phyloP scores from a whole-genome alignment of 192 early-diverging fungal species.

The Coemansia sp. region DNA sequence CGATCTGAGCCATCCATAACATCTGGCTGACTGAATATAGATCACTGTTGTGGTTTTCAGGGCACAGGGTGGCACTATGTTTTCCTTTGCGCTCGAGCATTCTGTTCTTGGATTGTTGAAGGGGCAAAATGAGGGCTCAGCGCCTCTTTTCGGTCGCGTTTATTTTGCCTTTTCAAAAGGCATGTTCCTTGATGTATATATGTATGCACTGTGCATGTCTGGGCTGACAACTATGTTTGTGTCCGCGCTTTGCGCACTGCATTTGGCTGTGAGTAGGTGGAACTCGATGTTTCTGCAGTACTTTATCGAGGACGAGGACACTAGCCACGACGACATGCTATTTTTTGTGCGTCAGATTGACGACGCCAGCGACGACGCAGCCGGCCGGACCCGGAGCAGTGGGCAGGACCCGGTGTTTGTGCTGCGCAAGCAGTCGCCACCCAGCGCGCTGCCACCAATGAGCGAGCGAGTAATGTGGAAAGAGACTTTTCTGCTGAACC shows the following conservation, averaged over 20 bases:
- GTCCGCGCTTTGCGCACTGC: no score
- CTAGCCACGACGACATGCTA: conserved; percentile 79
- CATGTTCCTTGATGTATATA: background rate
- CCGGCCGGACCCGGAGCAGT: background rate
- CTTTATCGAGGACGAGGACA: conserved; percentile 69
- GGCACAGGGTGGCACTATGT: conserved; percentile 7
- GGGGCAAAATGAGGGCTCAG: background rate
- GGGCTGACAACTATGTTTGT: background rate
- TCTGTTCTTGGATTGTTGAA: background rate
- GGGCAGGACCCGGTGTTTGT: conserved; percentile 79
- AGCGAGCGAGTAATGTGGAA: conserved; percentile 83
- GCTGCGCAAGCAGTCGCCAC: conserved; percentile 67
- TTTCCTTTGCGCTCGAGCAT: conserved; percentile 13
- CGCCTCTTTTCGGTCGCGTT: background rate
- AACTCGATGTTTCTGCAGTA: conserved; percentile 58
- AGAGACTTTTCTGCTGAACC: conserved; percentile 87
- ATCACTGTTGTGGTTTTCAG: conserved; percentile 10
- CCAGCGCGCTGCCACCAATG: conserved; percentile 62
- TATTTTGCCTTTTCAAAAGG: background rate
- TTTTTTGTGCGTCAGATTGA: conserved; percentile 74
- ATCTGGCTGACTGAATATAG: background rate
- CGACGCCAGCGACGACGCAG: conserved; percentile 18
- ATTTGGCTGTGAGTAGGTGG: conserved; percentile 36
- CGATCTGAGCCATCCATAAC: no score
- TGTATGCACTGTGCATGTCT: conserved; percentile 1